Conservation (phyloP, 2,329 filamentous ascomycete species). For the Aureobasidium subglaciale region DNA sequence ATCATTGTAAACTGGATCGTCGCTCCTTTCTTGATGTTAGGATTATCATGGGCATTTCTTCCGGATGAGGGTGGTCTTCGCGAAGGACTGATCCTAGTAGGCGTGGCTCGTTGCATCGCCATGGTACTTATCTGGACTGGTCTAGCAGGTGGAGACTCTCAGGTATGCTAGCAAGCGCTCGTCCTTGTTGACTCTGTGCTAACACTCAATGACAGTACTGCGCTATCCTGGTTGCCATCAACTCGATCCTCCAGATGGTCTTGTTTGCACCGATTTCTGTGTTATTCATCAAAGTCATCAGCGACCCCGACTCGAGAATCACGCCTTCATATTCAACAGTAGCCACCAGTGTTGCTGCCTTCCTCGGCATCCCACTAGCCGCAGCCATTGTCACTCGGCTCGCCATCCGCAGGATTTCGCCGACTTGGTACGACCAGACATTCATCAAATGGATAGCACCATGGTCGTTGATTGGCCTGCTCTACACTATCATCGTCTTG, state of each 20-base stretch:
- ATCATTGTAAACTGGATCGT: slow-evolving; percentile 76
- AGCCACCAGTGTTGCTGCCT: slow-evolving; percentile 74
- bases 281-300: slow-evolving; percentile 59
- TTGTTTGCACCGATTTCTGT: slow-evolving; percentile 42
- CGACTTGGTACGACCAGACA: slow-evolving; percentile 57
- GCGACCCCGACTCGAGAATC: slow-evolving; percentile 33
- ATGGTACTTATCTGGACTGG: slow-evolving; percentile 82
- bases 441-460: slow-evolving; percentile 68
- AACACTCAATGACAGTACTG: slow-evolving; percentile 50
- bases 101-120: slow-evolving; percentile 77
- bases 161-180: slow-evolving; percentile 30
- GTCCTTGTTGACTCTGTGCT: not conserved
- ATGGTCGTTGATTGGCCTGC: slow-evolving; percentile 70
- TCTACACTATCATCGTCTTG: slow-evolving; percentile 81
- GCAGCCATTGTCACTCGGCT: slow-evolving; percentile 73
- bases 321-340: slow-evolving; percentile 54
- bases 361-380: slow-evolving; percentile 72
- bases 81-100: slow-evolving; percentile 70
- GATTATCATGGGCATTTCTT: slow-evolving; percentile 57
- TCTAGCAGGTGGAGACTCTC: slow-evolving; percentile 65
- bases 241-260: slow-evolving; percentile 43
- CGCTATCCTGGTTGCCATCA: slow-evolving; percentile 50
- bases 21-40: slow-evolving; percentile 75
- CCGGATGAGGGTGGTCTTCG: slow-evolving; percentile 42
- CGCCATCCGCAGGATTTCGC: slow-evolving; percentile 47